Base-by-base conservation (phyloP, 768 basidiomycete genomes). In the Tylopilus subfusipes region DNA sequence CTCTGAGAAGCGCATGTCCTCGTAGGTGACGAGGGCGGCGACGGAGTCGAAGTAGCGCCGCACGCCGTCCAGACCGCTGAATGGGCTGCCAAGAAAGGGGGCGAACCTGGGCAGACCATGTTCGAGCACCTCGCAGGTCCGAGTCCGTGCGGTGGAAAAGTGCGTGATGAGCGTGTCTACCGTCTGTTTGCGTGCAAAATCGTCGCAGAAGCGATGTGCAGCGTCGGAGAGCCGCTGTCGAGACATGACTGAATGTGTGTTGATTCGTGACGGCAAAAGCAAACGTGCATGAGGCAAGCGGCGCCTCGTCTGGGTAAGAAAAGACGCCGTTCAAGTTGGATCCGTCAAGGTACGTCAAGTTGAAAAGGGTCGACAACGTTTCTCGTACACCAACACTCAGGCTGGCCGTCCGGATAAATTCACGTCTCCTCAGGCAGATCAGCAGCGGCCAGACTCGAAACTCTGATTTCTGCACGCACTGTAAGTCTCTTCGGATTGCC, bases 51-150 rank as follows among this genome's bases (percentile, higher is more conserved):
- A 82, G 66, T 87, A 86, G 40, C 61, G 58, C 38, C 69, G 67
- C 39, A 82, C 69, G 39, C 75, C 79, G 3, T 69, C 65, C 21
- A 54, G 65, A 14, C 82, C 82, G 0, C 62, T 62, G 64, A 83
- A 85, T 13, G 65, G 54, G 25, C 70, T 75, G 29, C 85, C 84
- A 7, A 86, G 62, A 66, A 86, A 86, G n/a, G 84, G 82, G 11
- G 83, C 82, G 33, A 85, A 73, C 33, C 61, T 62, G 21, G 72
- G 69, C 25, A 81, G 72, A 16, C 85, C 85, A 48, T 86, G 75
- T 64, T 86, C 85, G 58, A 78, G 55, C 2, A 75, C 81, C 46
- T 74, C 72, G 51, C 75, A 72, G 50, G 71, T 64, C 49, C 74
- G 71, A 50, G 71, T 64, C 49, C 74, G 71, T 0, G 72, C 73